Conservation (phyloP, 345 rosid species). For the Limnanthes douglasii region DNA sequence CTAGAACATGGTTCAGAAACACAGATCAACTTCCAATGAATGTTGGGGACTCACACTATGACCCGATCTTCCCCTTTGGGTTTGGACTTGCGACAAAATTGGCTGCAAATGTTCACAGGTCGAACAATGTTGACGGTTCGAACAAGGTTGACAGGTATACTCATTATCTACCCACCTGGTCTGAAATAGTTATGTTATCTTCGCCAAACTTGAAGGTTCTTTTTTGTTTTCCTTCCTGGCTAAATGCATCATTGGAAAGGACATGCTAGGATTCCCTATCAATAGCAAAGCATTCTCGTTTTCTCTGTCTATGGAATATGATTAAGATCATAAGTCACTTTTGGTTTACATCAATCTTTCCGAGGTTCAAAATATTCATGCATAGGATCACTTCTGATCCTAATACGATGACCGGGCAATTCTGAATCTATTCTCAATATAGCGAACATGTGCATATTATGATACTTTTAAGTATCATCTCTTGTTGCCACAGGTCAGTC, state of each 20-base stretch:
- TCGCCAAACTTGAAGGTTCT: no score
- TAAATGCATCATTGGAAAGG: not conserved
- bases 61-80: conserved; percentile 73
- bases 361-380: no score
- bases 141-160: conserved; percentile 47
- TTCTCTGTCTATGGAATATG: not conserved
- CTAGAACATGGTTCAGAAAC: conserved; percentile 77
- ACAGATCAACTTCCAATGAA: conserved; percentile 93
- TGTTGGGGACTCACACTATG: conserved; percentile 59
- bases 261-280: not conserved
- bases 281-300: not conserved
- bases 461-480: no score
- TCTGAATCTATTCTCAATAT: not conserved
- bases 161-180: no score
- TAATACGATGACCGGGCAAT: no score
- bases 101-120: conserved; percentile 25
- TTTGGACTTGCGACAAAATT: conserved; percentile 71
- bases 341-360: no score
- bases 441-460: not conserved
- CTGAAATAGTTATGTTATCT: no score
- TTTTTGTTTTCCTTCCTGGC: conserved; percentile 9
- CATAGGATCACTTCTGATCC: no score
- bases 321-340: not conserved
- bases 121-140: no score
- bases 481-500: conserved; percentile 24